Conservation (phyloP, 768 basidiomycete genomes). For the Tulasnella sp. region DNA sequence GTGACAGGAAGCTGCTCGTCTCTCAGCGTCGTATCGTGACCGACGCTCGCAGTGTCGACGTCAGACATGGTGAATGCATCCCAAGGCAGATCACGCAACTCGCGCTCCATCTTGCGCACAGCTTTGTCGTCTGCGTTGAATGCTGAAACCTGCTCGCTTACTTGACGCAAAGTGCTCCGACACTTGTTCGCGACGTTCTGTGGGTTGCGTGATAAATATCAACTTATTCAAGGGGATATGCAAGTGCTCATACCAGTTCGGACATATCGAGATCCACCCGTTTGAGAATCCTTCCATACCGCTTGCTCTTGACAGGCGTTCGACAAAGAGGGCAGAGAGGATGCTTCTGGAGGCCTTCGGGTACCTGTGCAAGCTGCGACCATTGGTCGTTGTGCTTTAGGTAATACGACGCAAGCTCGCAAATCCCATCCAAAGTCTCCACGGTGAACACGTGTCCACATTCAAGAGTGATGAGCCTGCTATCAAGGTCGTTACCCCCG, state of each 20-base stretch:
- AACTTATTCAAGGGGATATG: neutral
- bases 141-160: neutral
- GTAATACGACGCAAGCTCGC: constrained; percentile 42
- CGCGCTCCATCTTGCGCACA: neutral
- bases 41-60: neutral
- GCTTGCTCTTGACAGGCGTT: constrained; percentile 39
- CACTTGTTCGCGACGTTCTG: neutral
- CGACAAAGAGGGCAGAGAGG: constrained; percentile 57
- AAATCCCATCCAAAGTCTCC: constrained; percentile 57
- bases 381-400: constrained; percentile 30
- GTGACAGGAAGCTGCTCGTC: neutral
- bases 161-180: neutral
- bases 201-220: neutral
- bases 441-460: constrained; percentile 61
- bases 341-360: constrained; percentile 29
- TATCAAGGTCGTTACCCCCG: constrained; percentile 31
- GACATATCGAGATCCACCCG: constrained; percentile 41
- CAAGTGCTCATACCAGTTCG: neutral
- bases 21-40: neutral
- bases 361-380: constrained; percentile 34
- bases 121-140: neutral
- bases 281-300: constrained; percentile 53
- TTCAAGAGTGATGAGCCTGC: constrained; percentile 46
- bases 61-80: neutral
- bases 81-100: neutral